phyloP scores from a whole-genome alignment of 768 basidiomycete genomes.

The Rhizopogon vesiculosus region DNA sequence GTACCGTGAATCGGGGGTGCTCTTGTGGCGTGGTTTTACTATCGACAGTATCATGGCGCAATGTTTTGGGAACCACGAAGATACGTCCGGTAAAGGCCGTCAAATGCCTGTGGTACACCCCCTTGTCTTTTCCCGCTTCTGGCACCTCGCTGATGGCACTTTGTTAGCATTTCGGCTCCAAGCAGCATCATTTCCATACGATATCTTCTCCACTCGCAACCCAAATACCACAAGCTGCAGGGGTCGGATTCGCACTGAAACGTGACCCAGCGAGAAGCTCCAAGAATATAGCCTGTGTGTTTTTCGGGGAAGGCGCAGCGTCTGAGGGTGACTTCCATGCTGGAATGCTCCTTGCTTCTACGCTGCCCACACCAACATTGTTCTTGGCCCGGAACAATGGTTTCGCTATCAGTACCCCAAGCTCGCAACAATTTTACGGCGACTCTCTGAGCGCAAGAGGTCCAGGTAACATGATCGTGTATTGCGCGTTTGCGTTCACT shows the following conservation, averaged over 20 bases:
- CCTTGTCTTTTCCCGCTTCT: background rate
- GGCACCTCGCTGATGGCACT: constrained; percentile 5
- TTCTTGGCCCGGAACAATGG: constrained; percentile 83
- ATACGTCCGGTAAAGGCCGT: constrained; percentile 75
- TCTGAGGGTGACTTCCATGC: constrained; percentile 97
- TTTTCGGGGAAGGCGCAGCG: constrained; percentile 92
- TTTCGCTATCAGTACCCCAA: constrained; percentile 93
- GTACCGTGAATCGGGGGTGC: constrained; percentile 90
- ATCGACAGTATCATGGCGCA: constrained; percentile 85
- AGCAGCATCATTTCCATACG: constrained; percentile 82
- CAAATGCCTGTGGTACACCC: constrained; percentile 87
- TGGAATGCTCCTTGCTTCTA: constrained; percentile 76
- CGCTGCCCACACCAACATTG: constrained; percentile 67
- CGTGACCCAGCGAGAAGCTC: constrained; percentile 65
- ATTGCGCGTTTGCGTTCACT: background rate
- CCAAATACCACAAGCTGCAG: constrained; percentile 93
- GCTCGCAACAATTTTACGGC: constrained; percentile 83
- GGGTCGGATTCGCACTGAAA: constrained; percentile 85
- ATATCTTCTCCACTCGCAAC: constrained; percentile 93
- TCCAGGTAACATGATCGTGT: constrained; percentile 40
- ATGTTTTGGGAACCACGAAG: constrained; percentile 84
- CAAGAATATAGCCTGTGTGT: constrained; percentile 79
- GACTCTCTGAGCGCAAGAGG: constrained; percentile 92
- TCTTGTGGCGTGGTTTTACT: constrained; percentile 83
- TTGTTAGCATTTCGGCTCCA: constrained; percentile 78